Base-by-base conservation (phyloP, 805 yeast species). In the Starmerella stellata region DNA sequence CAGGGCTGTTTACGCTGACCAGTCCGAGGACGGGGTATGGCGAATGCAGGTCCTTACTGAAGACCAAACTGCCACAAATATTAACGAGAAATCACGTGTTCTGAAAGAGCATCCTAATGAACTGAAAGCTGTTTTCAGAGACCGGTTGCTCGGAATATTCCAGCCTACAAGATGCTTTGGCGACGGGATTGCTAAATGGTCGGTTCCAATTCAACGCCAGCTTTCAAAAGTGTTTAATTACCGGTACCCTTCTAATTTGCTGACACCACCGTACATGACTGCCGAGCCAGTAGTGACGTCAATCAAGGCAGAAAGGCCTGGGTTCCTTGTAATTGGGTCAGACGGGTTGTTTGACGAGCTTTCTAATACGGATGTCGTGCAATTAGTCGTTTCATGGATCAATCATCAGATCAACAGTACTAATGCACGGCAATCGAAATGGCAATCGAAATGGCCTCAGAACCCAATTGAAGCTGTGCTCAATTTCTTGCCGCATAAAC, bases 121-220 rank as follows among this genome's bases (percentile, higher is more conserved):
- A 29, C 95, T 87, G 58, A 5, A 8, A 7, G 32, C 32, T 7
- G 8, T 29, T 13, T 78, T 81, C 25, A 40, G 54, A 28, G 46
- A 41, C 18, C 73, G 75, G 37, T 79, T 90, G 9, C 66, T 90
- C 48, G 98, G 98, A 0, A 74, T 90, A 9, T 67, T 90, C 45
- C 96, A 90, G 58, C 98, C 98, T 13, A 73, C 94, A 0, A 68
- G 98, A 52, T 93, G 96, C 1, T 90, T 90, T 64, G 98, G 98
- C 35, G 98, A 90, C 58, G 93, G 94, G 42, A 70, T 95, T 44
- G 90, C 82, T 55, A 90, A 90, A 55, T 69, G 93, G 65, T 72
- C 83, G 24, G 64, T 65, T 28, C 72, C 75, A 18, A 68, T 81
- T 40, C 95, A 92, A 52, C 76, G 76, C 35, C 61, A 67, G 41